phyloP scores from a whole-genome alignment of 2,329 filamentous ascomycete species.

The Trichoderma sp. region DNA sequence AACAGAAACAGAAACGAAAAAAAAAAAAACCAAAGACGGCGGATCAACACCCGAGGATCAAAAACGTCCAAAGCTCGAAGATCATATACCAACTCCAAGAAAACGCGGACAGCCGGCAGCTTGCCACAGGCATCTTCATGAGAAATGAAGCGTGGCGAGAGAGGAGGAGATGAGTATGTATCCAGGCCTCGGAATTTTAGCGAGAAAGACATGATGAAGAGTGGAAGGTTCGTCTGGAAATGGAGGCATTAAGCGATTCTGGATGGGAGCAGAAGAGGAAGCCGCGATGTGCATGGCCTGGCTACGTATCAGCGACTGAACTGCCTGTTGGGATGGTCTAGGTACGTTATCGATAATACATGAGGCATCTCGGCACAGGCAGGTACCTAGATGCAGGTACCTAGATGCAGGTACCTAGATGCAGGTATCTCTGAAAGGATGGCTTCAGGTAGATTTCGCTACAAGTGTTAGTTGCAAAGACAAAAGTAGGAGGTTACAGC shows the following conservation, averaged over 20 bases:
- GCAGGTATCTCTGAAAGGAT: no score
- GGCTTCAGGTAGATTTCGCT: no score
- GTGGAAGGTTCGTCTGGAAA: neutral
- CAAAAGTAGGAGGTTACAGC: neutral
- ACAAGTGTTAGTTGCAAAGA: neutral
- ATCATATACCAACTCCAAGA: slow-evolving; percentile 25
- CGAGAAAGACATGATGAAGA: neutral
- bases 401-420: no score
- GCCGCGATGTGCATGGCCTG: slow-evolving; percentile 11
- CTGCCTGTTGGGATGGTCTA: neutral
- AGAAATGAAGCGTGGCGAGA: slow-evolving; percentile 13
- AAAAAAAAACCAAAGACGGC: slow-evolving; percentile 20
- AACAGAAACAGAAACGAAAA: slow-evolving; percentile 24
- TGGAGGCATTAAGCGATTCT: neutral
- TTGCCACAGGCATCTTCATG: slow-evolving; percentile 21
- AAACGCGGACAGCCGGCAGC: slow-evolving; percentile 20
- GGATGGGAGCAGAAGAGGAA: neutral
- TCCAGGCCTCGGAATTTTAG: neutral
- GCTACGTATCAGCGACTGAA: neutral
- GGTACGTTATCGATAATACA: neutral
- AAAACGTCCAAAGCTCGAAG: slow-evolving; percentile 17
- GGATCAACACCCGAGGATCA: neutral
- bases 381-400: neutral
- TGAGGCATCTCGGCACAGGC: no score
- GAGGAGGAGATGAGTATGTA: neutral